A percentile compares a stretch with the other conserved stretches of the same genome.
phyloP scores from a whole-genome alignment of 305 asterid species.

The Fraxinus paxiana region DNA sequence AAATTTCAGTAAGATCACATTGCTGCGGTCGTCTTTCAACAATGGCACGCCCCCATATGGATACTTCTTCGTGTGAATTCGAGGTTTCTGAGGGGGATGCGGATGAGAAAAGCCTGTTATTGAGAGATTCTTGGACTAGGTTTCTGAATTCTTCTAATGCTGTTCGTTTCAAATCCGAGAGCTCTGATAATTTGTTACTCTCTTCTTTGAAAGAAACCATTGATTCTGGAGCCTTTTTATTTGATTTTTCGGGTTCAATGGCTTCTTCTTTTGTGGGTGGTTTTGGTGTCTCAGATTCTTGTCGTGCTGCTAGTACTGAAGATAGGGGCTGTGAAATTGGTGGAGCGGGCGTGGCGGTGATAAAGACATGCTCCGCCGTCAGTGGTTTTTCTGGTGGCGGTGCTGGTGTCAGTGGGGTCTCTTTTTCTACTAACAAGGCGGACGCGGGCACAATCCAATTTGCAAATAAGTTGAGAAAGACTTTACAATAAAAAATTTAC shows the following conservation, averaged over 20 bases:
- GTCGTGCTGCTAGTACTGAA: neutral
- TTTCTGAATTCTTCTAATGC: neutral
- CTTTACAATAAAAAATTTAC: no score
- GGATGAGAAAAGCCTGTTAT: neutral
- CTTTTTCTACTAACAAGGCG: neutral
- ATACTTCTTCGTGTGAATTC: neutral
- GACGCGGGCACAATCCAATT: no score
- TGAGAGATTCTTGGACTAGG: slow-evolving; percentile 1
- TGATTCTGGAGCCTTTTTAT: neutral
- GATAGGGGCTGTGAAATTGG: neutral
- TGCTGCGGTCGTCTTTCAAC: neutral
- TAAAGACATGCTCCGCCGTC: neutral
- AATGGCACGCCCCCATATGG: slow-evolving; percentile 14
- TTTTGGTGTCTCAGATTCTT: neutral
- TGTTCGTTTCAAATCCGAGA: neutral
- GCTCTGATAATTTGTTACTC: neutral
- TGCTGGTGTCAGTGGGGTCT: neutral
- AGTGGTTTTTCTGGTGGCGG: neutral
- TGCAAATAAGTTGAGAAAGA: no score
- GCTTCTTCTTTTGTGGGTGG: neutral
- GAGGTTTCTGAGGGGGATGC: slow-evolving; percentile 5
- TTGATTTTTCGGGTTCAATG: neutral
- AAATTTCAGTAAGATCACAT: neutral
- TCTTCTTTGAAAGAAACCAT: neutral
- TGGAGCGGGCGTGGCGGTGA: neutral